A percentile compares a stretch with the other conserved stretches of the same genome.
Evolutionary conservation across 768 basidiomycete genomes (phyloP).

Genomic region (Suillus paluster): DNA sequence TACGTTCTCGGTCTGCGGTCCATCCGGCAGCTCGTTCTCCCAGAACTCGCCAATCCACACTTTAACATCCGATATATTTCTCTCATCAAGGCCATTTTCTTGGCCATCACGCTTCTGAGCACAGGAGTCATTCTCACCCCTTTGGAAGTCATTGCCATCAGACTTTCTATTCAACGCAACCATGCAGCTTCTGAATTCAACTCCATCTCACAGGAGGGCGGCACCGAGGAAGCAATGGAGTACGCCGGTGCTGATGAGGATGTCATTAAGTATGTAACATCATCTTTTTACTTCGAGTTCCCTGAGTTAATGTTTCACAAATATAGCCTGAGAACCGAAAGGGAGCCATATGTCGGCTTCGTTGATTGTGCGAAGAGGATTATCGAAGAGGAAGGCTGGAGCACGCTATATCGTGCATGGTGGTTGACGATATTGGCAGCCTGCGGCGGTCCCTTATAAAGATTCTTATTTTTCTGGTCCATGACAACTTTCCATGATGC

Average conservation of each 20-base stretch:
- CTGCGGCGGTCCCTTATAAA: slow-evolving; percentile 52
- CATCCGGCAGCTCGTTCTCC: slow-evolving; percentile 58
- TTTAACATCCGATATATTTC: slow-evolving; percentile 45
- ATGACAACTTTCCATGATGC: neutral
- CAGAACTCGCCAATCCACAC: slow-evolving; percentile 47
- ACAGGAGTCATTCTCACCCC: slow-evolving; percentile 69
- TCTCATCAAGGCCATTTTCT: slow-evolving; percentile 56
- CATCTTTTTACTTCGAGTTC: neutral
- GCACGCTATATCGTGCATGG: slow-evolving; percentile 81
- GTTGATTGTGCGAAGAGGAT: slow-evolving; percentile 79
- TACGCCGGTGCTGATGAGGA: slow-evolving; percentile 78
- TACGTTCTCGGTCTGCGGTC: slow-evolving; percentile 49
- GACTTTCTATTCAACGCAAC: slow-evolving; percentile 85
- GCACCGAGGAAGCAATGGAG: slow-evolving; percentile 60
- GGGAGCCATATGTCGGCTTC: slow-evolving; percentile 78
- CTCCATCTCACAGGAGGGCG: slow-evolving; percentile 73
- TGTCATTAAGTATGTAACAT: slow-evolving; percentile 71
- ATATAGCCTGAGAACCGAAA: slow-evolving; percentile 70
- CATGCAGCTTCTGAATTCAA: slow-evolving; percentile 78
- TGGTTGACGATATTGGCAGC: slow-evolving; percentile 78
- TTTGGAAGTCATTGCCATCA: slow-evolving; percentile 77
- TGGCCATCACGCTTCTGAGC: slow-evolving; percentile 58
- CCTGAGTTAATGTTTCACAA: neutral
- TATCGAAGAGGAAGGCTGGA: slow-evolving; percentile 77
- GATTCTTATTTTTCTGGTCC: neutral